Percentiles rank a stretch among this genome's conserved stretches.
These are phyloP conservation scores for Amoebophrya sp. DNA, from an alignment of 169 alveolate species.

Conservation along the genomic window DNA sequence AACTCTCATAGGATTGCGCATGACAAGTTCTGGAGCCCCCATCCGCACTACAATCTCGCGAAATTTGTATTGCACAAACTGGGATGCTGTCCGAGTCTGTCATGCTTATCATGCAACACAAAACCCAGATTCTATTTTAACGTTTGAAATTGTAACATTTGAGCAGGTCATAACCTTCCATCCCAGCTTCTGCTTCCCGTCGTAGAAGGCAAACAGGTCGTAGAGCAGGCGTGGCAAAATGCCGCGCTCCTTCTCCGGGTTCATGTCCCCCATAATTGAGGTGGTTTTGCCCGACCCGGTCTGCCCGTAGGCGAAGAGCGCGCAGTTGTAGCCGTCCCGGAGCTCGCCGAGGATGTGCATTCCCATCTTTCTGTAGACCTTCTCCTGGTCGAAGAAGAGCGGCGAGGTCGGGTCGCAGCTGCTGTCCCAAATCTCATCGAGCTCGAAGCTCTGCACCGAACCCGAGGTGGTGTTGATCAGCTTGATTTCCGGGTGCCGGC, in stretches of 20 bases:
- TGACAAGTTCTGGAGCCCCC: too few species aligned
- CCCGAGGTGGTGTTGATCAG: neutral
- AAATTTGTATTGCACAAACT: too few species aligned
- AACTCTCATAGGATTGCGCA: too few species aligned
- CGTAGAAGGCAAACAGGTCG: constrained; percentile 33
- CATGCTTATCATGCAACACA: too few species aligned
- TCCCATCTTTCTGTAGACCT: neutral
- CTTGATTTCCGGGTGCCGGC: neutral
- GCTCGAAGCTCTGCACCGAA: neutral
- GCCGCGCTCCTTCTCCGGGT: constrained; percentile 43
- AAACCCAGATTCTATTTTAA: too few species aligned
- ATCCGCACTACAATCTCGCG: too few species aligned
- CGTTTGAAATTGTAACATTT: too few species aligned
- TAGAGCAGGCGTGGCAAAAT: constrained; percentile 37
- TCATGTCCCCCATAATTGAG: constrained; percentile 45
- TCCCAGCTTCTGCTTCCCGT: neutral
- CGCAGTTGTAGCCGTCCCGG: constrained; percentile 41
- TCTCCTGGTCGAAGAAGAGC: neutral
- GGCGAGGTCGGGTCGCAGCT: neutral
- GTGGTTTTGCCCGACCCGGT: constrained; percentile 50
- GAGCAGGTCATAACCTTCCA: too few species aligned
- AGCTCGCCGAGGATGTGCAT: neutral
- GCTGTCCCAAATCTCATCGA: neutral
- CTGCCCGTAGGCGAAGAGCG: constrained; percentile 48
- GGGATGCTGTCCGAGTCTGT: too few species aligned